Evolutionary conservation across 345 rosid species (phyloP).

Genomic region (Cardamine chenopodiifolia): DNA sequence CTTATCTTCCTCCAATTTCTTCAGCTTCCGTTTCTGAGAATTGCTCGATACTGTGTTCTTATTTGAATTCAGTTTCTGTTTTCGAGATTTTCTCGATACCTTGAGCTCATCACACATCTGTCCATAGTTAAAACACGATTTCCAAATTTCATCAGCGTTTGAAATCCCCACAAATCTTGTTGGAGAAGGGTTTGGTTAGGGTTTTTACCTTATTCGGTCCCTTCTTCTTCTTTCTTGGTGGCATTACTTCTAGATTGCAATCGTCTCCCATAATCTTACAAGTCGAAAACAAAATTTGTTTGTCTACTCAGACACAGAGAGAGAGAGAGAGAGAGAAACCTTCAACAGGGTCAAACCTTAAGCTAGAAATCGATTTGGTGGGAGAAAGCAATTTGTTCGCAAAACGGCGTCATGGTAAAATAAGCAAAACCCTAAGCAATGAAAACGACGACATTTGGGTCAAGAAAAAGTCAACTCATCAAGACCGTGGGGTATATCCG

Average conservation of each 20-base stretch:
- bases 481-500: too few species aligned
- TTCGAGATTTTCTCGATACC: conserved; percentile 55
- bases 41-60: conserved; percentile 48
- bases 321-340: not conserved
- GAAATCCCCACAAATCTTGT: not conserved
- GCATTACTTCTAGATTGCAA: conserved; percentile 61
- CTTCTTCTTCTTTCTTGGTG: conserved; percentile 47
- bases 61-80: conserved; percentile 56
- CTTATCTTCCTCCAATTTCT: conserved; percentile 82
- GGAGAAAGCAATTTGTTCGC: not conserved
- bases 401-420: not conserved
- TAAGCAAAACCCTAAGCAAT: too few species aligned
- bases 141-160: not conserved
- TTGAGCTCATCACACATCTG: conserved; percentile 40
- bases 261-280: conserved; percentile 39
- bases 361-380: not conserved
- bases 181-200: not conserved
- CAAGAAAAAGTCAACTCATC: too few species aligned
- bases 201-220: conserved; percentile 44
- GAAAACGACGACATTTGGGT: too few species aligned
- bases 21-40: conserved; percentile 67
- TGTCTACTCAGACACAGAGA: not conserved
- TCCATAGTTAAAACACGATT: not conserved
- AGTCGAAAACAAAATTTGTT: not conserved
- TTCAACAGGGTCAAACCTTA: not conserved